Evolutionary conservation across 208 protist genomes (phyloP), one percentile per base, ranked within the genome.

Genomic region (Trypanosoma grayi): DNA sequence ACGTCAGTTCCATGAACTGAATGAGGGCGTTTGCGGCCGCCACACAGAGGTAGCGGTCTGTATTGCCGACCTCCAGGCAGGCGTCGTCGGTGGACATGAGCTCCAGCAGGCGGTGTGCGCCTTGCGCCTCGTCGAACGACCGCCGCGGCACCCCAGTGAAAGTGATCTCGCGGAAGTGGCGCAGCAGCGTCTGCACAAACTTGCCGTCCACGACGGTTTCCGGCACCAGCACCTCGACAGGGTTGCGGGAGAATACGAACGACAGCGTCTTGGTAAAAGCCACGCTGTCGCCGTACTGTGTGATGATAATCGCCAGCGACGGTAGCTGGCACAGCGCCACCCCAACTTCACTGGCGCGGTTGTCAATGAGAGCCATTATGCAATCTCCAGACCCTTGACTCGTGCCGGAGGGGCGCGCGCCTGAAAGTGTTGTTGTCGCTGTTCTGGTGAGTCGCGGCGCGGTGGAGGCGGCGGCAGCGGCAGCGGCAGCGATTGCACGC

Each of bases 41-140:
- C 14, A 90, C 70, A 60, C 83, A 88, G 10, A 94, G 72, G 48
- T 94, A 94, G 45, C 77, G 82, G 52, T 91, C 82, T 6, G 80
- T 86, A 46, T 90, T 65, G 24, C 60, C 51, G 9, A 69, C 52
- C 36, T 66, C 64, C n/a, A 62, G 25, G 24, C 47, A 61, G 7
- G 66, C 58, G 13, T 69, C 64, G 37, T 68, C 60, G 2, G 79
- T 68, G 27, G 84, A 87, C 41, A 79, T 75, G 6, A 94, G 79
- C 54, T 75, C 36, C 11, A 60, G 36, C 40, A 94, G 68, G 16
- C 83, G 79, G 36, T 66, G 59, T 36, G 83, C 83, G 9, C 88
- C 88, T 1, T 63, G 70, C 47, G 86, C 75, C 27, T 73, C 66
- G 53, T 90, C 53, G 66, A 91, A 94, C 60, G 78, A 86, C 30